These are phyloP conservation scores for Pilasporangium apinafurcum DNA, from an alignment of 352 stramenopile species.

Conservation along the genomic window DNA sequence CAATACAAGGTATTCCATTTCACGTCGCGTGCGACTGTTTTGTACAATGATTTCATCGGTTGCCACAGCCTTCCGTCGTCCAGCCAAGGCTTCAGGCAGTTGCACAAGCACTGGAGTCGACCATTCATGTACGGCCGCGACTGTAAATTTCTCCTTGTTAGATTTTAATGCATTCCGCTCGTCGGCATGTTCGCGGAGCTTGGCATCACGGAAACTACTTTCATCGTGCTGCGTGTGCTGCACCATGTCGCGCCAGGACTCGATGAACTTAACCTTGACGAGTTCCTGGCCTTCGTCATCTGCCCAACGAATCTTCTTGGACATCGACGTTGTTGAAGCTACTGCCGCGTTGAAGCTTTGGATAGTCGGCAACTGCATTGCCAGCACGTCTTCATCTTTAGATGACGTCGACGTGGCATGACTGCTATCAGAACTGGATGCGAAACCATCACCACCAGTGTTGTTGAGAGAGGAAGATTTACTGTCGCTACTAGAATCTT, in stretches of 20 bases:
- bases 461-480: background rate
- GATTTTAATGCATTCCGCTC: slow-evolving; percentile 59
- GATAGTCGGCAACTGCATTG: slow-evolving; percentile 71
- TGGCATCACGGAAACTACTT: slow-evolving; percentile 75
- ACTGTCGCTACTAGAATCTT: slow-evolving; percentile 6
- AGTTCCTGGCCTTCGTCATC: slow-evolving; percentile 74
- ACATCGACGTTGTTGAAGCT: slow-evolving; percentile 18
- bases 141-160: slow-evolving; percentile 55
- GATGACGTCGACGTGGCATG: no score
- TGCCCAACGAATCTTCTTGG: slow-evolving; percentile 76
- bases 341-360: slow-evolving; percentile 68
- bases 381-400: slow-evolving; percentile 23
- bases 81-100: slow-evolving; percentile 49
- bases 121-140: slow-evolving; percentile 57
- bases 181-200: slow-evolving; percentile 78
- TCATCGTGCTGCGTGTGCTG: slow-evolving; percentile 51
- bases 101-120: slow-evolving; percentile 47
- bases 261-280: slow-evolving; percentile 78
- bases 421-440: slow-evolving; percentile 6
- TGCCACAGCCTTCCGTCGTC: slow-evolving; percentile 17
- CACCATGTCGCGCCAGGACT: slow-evolving; percentile 81
- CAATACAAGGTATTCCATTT: slow-evolving; percentile 81
- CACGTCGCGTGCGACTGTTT: slow-evolving; percentile 55
- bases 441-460: no score
- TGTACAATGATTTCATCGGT: slow-evolving; percentile 69